These are phyloP conservation scores for Sporothrix phasma DNA, from an alignment of 2,329 filamentous ascomycete species.

Conservation along the genomic window DNA sequence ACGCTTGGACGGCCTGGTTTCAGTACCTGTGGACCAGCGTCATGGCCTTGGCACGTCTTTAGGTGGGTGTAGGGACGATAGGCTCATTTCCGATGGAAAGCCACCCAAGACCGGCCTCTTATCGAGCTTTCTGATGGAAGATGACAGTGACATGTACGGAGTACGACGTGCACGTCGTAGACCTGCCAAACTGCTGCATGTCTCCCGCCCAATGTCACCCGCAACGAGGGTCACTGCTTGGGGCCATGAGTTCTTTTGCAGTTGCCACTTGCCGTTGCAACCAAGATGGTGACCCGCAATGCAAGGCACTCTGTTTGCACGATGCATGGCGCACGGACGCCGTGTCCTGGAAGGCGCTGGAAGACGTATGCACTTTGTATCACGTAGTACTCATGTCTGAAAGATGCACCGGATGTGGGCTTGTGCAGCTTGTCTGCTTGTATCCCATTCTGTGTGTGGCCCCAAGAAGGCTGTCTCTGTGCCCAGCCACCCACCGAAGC, in stretches of 20 bases:
- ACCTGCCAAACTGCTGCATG: too few species aligned
- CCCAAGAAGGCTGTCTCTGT: not conserved
- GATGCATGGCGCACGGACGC: not conserved
- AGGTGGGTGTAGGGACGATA: too few species aligned
- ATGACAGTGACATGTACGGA: too few species aligned
- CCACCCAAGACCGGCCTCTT: too few species aligned
- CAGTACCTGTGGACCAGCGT: too few species aligned
- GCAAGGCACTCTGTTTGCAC: not conserved
- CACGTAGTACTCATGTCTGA: not conserved
- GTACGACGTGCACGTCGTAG: too few species aligned
- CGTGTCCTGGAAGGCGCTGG: not conserved
- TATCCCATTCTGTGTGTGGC: not conserved
- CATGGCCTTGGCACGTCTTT: too few species aligned
- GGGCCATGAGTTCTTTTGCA: not conserved
- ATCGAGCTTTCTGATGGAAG: too few species aligned
- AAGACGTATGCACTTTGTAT: not conserved
- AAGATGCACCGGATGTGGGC: not conserved
- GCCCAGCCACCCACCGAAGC: not conserved
- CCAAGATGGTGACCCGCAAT: not conserved
- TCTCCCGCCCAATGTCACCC: too few species aligned
- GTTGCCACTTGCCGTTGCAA: not conserved
- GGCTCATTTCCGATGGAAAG: too few species aligned
- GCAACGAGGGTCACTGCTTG: too few species aligned
- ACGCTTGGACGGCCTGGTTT: not conserved
- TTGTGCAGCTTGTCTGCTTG: not conserved